These are phyloP conservation scores for Pseudogymnoascus sp. DNA, from an alignment of 2,329 filamentous ascomycete genomes.

Conservation along the genomic window DNA sequence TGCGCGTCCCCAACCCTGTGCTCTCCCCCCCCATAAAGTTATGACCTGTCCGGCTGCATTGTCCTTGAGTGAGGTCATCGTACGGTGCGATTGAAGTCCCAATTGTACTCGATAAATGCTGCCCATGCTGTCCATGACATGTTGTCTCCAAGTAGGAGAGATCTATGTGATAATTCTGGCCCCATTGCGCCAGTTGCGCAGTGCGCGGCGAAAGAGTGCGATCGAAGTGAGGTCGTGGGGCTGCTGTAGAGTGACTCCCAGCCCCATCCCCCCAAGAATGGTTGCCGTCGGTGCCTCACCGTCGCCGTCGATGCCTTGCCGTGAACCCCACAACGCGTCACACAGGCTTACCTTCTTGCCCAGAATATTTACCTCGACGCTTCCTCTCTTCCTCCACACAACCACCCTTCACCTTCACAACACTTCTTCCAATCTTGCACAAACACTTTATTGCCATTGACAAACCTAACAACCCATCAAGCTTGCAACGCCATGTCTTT, in stretches of 20 bases:
- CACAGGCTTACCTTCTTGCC: not conserved
- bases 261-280: not conserved
- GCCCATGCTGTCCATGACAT: not conserved
- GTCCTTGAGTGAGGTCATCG: not conserved
- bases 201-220: not conserved
- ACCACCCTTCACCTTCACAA: not conserved
- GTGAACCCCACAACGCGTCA: not conserved
- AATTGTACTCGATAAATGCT: not conserved
- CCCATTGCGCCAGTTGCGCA: not conserved
- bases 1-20: not conserved
- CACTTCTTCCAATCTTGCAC: not conserved
- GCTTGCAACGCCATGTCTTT: not conserved
- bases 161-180: not conserved
- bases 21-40: not conserved
- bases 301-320: not conserved
- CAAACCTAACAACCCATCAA: not conserved
- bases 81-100: not conserved
- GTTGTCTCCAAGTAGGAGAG: not conserved
- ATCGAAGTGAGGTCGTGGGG: not conserved
- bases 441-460: not conserved
- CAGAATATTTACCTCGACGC: not conserved
- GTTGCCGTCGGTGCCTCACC: not conserved
- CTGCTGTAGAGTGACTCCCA: not conserved
- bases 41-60: not conserved
- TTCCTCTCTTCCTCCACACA: not conserved